phyloP scores from a whole-genome alignment of 1,139 yeast species.

The Protomyces macrosporus region DNA sequence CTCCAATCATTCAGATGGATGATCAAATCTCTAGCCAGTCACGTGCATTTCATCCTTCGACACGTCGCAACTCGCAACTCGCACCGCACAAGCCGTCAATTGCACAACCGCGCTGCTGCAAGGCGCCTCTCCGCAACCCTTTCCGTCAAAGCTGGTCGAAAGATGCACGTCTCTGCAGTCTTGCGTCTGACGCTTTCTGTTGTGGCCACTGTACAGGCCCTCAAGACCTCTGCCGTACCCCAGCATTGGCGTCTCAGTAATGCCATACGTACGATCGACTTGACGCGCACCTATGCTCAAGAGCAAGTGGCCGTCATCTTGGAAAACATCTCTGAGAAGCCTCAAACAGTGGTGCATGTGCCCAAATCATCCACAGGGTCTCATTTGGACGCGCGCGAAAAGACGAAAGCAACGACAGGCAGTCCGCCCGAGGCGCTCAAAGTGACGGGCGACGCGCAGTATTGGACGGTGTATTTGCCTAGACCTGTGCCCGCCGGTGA shows the following conservation, averaged over 20 bases:
- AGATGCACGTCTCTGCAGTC: too few relatives aligned
- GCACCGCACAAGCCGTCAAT: too few relatives aligned
- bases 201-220: neutral
- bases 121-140: too few relatives aligned
- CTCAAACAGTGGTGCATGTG: slow-evolving; percentile 52
- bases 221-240: neutral
- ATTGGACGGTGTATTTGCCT: slow-evolving; percentile 53
- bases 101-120: too few relatives aligned
- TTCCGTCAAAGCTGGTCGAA: too few relatives aligned
- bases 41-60: too few relatives aligned
- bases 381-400: slow-evolving; percentile 14
- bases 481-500: slow-evolving; percentile 61
- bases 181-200: too few relatives aligned
- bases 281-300: slow-evolving; percentile 60
- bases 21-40: too few relatives aligned
- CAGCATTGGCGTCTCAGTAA: slow-evolving; percentile 35
- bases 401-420: neutral
- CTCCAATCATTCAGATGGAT: too few relatives aligned
- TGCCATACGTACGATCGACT: slow-evolving; percentile 47
- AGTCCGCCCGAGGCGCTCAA: neutral
- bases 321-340: slow-evolving; percentile 54
- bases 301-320: slow-evolving; percentile 56
- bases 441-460: slow-evolving; percentile 36
- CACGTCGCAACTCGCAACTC: too few relatives aligned
- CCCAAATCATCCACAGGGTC: neutral